Conservation (phyloP, 108 stramenopile species). For the Cyclotella kingstonii region DNA sequence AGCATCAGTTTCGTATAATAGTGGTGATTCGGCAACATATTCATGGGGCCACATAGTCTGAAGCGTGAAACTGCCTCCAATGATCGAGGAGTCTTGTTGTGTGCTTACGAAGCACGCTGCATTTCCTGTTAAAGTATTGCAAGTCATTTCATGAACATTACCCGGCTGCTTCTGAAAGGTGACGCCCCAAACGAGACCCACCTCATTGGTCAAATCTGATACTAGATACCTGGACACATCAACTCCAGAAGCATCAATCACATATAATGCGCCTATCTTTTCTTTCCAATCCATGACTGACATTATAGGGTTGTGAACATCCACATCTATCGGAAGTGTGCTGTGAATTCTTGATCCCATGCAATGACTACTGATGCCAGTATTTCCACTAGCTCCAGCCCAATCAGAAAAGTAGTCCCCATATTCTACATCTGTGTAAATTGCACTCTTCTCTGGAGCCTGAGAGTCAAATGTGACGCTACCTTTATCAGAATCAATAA, state of each 20-base stretch:
- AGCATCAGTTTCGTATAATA: slow-evolving; percentile 20
- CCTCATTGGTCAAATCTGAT: slow-evolving; percentile 22
- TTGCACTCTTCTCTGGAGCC: slow-evolving; percentile 31
- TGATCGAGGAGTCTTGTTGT: slow-evolving; percentile 41
- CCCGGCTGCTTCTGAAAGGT: slow-evolving; percentile 56
- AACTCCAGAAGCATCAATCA: slow-evolving; percentile 46
- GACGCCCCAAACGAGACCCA: slow-evolving; percentile 54
- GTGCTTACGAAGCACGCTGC: slow-evolving; percentile 37
- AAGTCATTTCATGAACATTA: slow-evolving; percentile 45
- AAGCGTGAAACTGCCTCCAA: slow-evolving; percentile 48
- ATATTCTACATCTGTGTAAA: slow-evolving; percentile 60
- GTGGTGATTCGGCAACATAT: slow-evolving; percentile 41
- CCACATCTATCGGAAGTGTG: slow-evolving; percentile 44
- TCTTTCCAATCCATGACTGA: slow-evolving; percentile 44
- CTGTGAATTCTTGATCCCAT: slow-evolving; percentile 22
- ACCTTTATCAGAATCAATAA: slow-evolving; percentile 20
- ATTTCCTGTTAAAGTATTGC: slow-evolving; percentile 33
- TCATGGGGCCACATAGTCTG: slow-evolving; percentile 60
- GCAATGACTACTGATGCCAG: slow-evolving; percentile 61
- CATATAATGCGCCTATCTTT: slow-evolving; percentile 44
- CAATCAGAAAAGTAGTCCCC: slow-evolving; percentile 76
- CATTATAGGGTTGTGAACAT: slow-evolving; percentile 11
- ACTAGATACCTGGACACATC: slow-evolving; percentile 32
- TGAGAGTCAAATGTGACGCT: slow-evolving; percentile 18
- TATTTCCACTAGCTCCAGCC: slow-evolving; percentile 39